These are phyloP conservation scores for Plantago rigida DNA, from an alignment of 305 asterid genomes.

Conservation along the genomic window DNA sequence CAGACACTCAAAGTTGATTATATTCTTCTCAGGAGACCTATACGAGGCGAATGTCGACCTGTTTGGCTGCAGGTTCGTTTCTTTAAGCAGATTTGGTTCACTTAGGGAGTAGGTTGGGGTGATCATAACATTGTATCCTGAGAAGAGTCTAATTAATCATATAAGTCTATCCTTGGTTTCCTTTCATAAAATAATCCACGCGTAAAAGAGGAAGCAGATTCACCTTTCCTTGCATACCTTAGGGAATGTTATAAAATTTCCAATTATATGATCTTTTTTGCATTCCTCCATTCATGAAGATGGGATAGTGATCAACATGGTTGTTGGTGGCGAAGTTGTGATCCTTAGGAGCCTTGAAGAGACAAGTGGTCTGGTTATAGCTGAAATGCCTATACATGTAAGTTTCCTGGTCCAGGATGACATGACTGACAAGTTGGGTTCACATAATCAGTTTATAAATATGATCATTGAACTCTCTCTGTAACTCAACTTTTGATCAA, in stretches of 20 bases:
- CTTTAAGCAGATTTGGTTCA: slow-evolving; percentile 7
- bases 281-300: slow-evolving; percentile 40
- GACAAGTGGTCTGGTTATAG: slow-evolving; percentile 63
- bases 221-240: slow-evolving; percentile 7
- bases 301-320: slow-evolving; percentile 86
- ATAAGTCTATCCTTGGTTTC: no score
- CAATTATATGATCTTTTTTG: slow-evolving; percentile 10
- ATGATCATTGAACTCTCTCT: neutral
- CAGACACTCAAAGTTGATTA: slow-evolving; percentile 10
- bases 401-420: slow-evolving; percentile 27
- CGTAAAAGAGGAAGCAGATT: slow-evolving; percentile 4
- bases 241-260: slow-evolving; percentile 13
- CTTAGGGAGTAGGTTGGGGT: neutral
- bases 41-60: slow-evolving; percentile 74
- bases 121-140: neutral
- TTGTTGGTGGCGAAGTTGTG: slow-evolving; percentile 87
- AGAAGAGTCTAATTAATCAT: no score
- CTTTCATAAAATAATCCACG: no score
- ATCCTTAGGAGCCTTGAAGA: slow-evolving; percentile 80
- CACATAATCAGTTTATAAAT: slow-evolving; percentile 13
- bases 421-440: slow-evolving; percentile 12
- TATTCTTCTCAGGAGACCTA: slow-evolving; percentile 59
- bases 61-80: slow-evolving; percentile 73
- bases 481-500: slow-evolving; percentile 15
- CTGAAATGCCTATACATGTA: slow-evolving; percentile 92